These are phyloP conservation scores for Monosporascus sp. DNA, from an alignment of 2,329 filamentous ascomycete genomes.

Conservation along the genomic window DNA sequence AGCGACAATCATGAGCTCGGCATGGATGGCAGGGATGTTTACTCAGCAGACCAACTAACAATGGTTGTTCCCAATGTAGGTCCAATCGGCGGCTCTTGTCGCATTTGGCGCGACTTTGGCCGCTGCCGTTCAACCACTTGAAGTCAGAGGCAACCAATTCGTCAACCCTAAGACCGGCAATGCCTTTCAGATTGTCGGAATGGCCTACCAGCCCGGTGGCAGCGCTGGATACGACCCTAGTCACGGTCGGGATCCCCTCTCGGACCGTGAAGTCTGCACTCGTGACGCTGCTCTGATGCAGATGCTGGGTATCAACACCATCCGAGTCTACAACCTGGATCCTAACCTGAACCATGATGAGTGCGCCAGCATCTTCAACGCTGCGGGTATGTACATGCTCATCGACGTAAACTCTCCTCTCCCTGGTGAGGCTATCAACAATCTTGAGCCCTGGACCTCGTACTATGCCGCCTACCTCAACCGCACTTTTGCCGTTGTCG, in stretches of 20 bases:
- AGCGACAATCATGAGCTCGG: background rate
- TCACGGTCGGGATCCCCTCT: slow-evolving; percentile 53
- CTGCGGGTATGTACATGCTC: slow-evolving; percentile 64
- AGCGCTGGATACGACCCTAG: slow-evolving; percentile 55
- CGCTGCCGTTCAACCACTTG: slow-evolving; percentile 52
- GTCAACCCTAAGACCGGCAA: slow-evolving; percentile 54
- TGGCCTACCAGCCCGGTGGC: slow-evolving; percentile 66
- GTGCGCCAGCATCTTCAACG: slow-evolving; percentile 64
- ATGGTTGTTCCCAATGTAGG: slow-evolving; percentile 21
- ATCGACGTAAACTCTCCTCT: slow-evolving; percentile 65
- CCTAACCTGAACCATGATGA: slow-evolving; percentile 61
- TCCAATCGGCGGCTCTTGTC: slow-evolving; percentile 42
- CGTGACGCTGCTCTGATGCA: slow-evolving; percentile 64
- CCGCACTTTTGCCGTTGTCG: slow-evolving; percentile 61
- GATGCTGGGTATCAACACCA: slow-evolving; percentile 58
- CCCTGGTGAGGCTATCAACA: slow-evolving; percentile 51
- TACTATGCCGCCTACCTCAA: slow-evolving; percentile 59
- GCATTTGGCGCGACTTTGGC: slow-evolving; percentile 49
- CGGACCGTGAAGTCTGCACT: slow-evolving; percentile 51
- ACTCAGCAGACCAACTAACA: background rate
- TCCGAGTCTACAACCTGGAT: slow-evolving; percentile 66
- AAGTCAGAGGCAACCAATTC: slow-evolving; percentile 53
- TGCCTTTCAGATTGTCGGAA: slow-evolving; percentile 61
- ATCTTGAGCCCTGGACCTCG: slow-evolving; percentile 49
- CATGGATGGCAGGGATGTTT: no score